Conservation (phyloP, 345 rosid genomes). For the Bretschneidera sinensis region DNA sequence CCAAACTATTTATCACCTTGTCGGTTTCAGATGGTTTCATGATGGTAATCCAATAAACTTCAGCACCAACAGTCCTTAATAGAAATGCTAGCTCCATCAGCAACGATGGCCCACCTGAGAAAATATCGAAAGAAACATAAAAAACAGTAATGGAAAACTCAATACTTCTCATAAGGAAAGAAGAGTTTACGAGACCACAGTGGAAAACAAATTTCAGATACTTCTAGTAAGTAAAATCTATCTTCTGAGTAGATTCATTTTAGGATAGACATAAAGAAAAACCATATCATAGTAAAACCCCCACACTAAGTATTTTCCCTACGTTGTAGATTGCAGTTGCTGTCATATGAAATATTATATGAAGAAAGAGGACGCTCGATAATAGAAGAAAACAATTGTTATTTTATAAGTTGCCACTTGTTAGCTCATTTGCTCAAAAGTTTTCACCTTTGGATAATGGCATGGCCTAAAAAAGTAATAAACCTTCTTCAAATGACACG, state of each 20-base stretch:
- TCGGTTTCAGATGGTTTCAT: slow-evolving; percentile 33
- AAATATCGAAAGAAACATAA: slow-evolving; percentile 3
- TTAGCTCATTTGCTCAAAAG: too few relatives aligned
- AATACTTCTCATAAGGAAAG: slow-evolving; percentile 6
- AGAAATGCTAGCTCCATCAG: slow-evolving; percentile 55
- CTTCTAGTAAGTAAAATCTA: neutral
- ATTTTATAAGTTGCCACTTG: too few relatives aligned
- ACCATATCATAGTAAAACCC: too few relatives aligned
- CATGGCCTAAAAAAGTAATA: too few relatives aligned
- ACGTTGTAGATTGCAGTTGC: too few relatives aligned
- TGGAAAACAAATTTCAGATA: neutral
- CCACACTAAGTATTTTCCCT: too few relatives aligned
- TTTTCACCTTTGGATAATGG: too few relatives aligned
- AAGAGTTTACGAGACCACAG: neutral
- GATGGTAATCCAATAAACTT: slow-evolving; percentile 46
- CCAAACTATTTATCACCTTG: slow-evolving; percentile 43
- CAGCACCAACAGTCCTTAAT: slow-evolving; percentile 46
- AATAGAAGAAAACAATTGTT: too few relatives aligned
- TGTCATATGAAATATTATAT: too few relatives aligned
- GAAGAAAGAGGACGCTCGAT: too few relatives aligned
- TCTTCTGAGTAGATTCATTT: neutral
- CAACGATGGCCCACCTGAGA: slow-evolving; percentile 47
- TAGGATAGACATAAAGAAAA: too few relatives aligned
- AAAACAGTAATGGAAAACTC: slow-evolving; percentile 1
- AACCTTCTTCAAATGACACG: too few relatives aligned